Evolutionary conservation across 768 basidiomycete genomes (phyloP).

Genomic region (Cystobasidium onofrii): DNA sequence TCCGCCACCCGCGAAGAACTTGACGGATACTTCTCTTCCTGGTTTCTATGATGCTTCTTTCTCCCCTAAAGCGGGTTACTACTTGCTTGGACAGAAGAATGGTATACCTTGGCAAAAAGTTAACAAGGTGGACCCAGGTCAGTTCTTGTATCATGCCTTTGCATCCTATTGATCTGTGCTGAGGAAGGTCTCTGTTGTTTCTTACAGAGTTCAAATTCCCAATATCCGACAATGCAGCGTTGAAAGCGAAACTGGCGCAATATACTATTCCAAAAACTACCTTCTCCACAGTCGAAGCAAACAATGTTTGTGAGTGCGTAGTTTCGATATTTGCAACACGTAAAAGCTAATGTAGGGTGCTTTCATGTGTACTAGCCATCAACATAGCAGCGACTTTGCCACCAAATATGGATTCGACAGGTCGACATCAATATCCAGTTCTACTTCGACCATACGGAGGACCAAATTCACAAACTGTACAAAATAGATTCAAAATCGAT

Average conservation of each 20-base stretch:
- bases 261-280: constrained; percentile 59
- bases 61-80: constrained; percentile 78
- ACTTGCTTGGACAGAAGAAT: constrained; percentile 71
- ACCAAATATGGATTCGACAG: constrained; percentile 83
- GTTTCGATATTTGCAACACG: no score
- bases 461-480: constrained; percentile 71
- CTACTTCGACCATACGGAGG: constrained; percentile 90
- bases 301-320: constrained; percentile 9
- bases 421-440: constrained; percentile 91
- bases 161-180: no score
- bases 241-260: constrained; percentile 58
- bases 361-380: constrained; percentile 17
- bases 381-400: constrained; percentile 88
- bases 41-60: constrained; percentile 64
- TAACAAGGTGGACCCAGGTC: constrained; percentile 53
- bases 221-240: constrained; percentile 61
- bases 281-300: background rate
- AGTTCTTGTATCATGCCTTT: no score
- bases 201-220: constrained; percentile 53
- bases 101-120: constrained; percentile 79
- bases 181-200: no score
- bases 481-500: constrained; percentile 59
- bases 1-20: constrained; percentile 25
- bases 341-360: no score
- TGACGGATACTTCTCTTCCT: constrained; percentile 43